Percentiles rank a stretch among this genome's conserved stretches.
These are phyloP conservation scores for Thecaphora thlaspeos DNA, from an alignment of 1,284 basidiomycete genomes.

Conservation along the genomic window DNA sequence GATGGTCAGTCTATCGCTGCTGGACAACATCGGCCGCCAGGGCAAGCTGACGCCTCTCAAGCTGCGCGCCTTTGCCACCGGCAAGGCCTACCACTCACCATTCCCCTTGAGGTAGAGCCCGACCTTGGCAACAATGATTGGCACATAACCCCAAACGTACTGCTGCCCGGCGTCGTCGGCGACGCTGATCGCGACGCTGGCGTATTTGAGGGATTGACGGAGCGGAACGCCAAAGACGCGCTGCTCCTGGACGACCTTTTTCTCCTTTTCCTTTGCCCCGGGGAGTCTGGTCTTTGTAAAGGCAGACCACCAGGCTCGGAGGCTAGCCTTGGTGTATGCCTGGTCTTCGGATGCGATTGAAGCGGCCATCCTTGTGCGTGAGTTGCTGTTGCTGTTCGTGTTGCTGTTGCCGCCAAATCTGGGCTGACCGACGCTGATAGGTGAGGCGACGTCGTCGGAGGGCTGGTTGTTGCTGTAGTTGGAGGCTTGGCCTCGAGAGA, in stretches of 20 bases:
- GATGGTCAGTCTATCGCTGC: no score
- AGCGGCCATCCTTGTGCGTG: background rate
- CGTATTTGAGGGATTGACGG: constrained; percentile 77
- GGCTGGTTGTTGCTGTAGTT: background rate
- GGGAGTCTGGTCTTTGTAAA: constrained; percentile 35
- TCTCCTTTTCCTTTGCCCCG: constrained; percentile 7
- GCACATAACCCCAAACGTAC: constrained; percentile 71
- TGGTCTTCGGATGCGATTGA: constrained; percentile 21
- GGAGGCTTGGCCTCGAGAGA: background rate
- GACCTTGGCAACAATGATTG: constrained; percentile 96
- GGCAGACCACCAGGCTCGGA: constrained; percentile 47
- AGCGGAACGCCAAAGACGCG: constrained; percentile 79
- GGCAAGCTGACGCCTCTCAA: no score
- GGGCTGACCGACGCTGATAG: background rate
- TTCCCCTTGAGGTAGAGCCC: constrained; percentile 62
- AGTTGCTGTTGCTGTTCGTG: no score
- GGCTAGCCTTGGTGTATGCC: constrained; percentile 40
- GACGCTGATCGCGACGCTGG: constrained; percentile 92
- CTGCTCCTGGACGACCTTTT: constrained; percentile 17
- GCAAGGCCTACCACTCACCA: no score
- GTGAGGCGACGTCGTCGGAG: background rate
- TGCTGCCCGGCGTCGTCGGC: constrained; percentile 63
- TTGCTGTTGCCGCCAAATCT: no score
- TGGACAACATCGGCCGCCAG: no score
- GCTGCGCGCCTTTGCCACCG: no score